Conservation (phyloP, 306 rosid species). For the Prunus davidiana region DNA sequence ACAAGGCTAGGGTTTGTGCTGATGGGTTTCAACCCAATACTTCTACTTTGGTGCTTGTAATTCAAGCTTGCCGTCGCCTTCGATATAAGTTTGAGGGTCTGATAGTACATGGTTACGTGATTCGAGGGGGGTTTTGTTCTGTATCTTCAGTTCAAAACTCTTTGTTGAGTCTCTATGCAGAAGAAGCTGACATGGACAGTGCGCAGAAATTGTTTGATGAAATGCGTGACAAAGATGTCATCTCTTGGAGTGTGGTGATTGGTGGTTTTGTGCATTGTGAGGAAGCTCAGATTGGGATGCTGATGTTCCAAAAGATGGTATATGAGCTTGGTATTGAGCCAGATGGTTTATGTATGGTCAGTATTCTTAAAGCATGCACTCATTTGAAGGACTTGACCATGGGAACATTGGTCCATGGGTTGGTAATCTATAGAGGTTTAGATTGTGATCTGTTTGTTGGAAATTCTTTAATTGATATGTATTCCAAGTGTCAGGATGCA, state of each 20-base stretch:
- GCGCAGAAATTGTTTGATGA: slow-evolving; percentile 44
- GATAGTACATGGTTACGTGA: slow-evolving; percentile 32
- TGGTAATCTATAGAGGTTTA: slow-evolving; percentile 44
- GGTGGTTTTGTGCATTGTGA: slow-evolving; percentile 33
- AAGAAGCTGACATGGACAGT: slow-evolving; percentile 21
- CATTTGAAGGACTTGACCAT: slow-evolving; percentile 16
- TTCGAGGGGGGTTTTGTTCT: slow-evolving; percentile 22
- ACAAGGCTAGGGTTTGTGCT: slow-evolving; percentile 17
- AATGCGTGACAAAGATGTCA: slow-evolving; percentile 38
- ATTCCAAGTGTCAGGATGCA: slow-evolving; percentile 35
- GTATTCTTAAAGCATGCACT: slow-evolving; percentile 46
- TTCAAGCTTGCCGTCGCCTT: slow-evolving; percentile 38
- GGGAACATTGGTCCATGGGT: slow-evolving; percentile 37
- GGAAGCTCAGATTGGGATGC: slow-evolving; percentile 31
- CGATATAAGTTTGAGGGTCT: slow-evolving; percentile 16
- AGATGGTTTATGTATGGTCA: slow-evolving; percentile 40
- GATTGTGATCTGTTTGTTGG: slow-evolving; percentile 36
- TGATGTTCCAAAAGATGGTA: slow-evolving; percentile 31
- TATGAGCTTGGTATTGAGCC: slow-evolving; percentile 30
- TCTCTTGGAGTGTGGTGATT: slow-evolving; percentile 50
- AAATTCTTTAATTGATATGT: slow-evolving; percentile 50
- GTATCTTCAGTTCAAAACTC: slow-evolving; percentile 37
- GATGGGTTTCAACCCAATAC: slow-evolving; percentile 37
- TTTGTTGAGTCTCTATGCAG: slow-evolving; percentile 30
- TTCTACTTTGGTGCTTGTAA: slow-evolving; percentile 44